phyloP scores from a whole-genome alignment of 768 basidiomycete species.

The Lyophyllum semitale region DNA sequence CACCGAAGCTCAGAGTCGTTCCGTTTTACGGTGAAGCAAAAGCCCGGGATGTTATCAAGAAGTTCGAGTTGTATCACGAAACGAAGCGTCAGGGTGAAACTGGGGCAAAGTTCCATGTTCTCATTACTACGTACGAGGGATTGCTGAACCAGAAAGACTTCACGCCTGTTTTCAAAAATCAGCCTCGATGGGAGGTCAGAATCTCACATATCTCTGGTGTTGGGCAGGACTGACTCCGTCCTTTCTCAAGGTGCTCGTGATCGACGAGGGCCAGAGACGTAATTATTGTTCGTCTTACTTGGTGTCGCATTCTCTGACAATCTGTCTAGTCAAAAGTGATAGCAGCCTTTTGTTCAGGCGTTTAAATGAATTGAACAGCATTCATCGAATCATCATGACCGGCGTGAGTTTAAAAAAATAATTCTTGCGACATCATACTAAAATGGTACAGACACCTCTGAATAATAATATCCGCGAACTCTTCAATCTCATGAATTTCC shows the following conservation, averaged over 20 bases:
- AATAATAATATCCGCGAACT: constrained; percentile 98
- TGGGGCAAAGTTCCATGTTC: constrained; percentile 79
- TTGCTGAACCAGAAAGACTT: constrained; percentile 72
- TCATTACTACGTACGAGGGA: constrained; percentile 93
- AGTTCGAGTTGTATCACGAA: constrained; percentile 78
- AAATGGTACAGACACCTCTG: constrained; percentile 68
- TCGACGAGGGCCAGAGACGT: constrained; percentile 94
- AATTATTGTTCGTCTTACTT: constrained; percentile 28
- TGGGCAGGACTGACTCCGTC: neutral
- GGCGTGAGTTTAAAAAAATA: constrained; percentile 54
- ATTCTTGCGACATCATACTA: constrained; percentile 11
- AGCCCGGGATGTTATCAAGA: constrained; percentile 76
- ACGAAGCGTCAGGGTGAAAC: constrained; percentile 40
- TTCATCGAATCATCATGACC: constrained; percentile 88
- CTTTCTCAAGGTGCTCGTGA: constrained; percentile 59
- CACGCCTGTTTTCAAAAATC: constrained; percentile 69
- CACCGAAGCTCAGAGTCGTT: constrained; percentile 73
- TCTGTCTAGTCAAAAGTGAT: constrained; percentile 76
- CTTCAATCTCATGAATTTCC: constrained; percentile 96
- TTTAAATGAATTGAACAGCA: constrained; percentile 73
- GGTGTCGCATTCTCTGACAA: constrained; percentile 13
- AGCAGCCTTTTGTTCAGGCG: constrained; percentile 77
- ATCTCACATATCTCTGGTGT: neutral
- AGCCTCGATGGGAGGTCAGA: constrained; percentile 85
- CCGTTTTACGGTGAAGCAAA: constrained; percentile 84